phyloP scores from a whole-genome alignment of 805 yeast genomes.

The Komagataella pseudopastoris region DNA sequence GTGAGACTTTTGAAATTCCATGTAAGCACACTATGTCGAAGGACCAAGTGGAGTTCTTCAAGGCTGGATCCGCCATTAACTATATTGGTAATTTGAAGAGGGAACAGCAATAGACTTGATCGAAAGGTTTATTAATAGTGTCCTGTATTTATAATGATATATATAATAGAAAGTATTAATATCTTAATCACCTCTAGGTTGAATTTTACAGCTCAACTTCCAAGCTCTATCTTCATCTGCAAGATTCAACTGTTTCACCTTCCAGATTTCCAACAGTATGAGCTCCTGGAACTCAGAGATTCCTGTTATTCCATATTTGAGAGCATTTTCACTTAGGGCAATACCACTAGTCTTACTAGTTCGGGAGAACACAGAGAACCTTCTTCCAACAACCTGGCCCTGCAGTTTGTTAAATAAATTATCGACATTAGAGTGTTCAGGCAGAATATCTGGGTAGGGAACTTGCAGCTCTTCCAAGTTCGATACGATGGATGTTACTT shows the following conservation, averaged over 20 bases:
- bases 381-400: background rate
- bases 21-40: constrained; percentile 94
- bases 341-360: background rate
- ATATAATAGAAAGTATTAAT: background rate
- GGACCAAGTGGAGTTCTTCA: constrained; percentile 93
- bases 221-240: constrained; percentile 59
- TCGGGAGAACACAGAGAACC: constrained; percentile 2
- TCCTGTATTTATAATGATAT: background rate
- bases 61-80: constrained; percentile 95
- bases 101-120: constrained; percentile 1
- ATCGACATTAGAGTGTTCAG: constrained; percentile 3
- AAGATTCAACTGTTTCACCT: constrained; percentile 45
- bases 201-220: constrained; percentile 52
- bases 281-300: constrained; percentile 38
- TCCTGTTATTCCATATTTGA: constrained; percentile 21
- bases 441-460: constrained; percentile 27
- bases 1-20: constrained; percentile 53
- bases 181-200: constrained; percentile 29
- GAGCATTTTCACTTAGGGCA: constrained; percentile 12
- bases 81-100: constrained; percentile 35
- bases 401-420: background rate
- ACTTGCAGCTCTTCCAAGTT: constrained; percentile 60
- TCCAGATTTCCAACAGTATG: constrained; percentile 57
- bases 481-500: constrained; percentile 50
- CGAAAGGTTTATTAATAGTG: background rate